Evolutionary conservation across 164 flowering plant species (phyloP), one percentile per base, ranked within the genome.

Genomic region (Piper longum): DNA sequence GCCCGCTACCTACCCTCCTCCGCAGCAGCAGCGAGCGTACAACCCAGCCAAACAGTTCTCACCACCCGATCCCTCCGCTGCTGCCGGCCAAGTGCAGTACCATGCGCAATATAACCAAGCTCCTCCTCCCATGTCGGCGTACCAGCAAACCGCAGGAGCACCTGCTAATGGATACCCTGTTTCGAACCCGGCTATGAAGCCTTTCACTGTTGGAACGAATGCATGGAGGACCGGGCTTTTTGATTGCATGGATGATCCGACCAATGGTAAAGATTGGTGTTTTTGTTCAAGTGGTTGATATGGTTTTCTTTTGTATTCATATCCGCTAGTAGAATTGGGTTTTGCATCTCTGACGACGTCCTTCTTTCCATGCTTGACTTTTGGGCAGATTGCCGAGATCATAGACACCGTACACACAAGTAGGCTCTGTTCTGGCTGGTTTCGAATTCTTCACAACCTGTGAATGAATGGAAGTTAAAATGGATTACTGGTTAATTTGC

Each of bases 171-270:
- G 66, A 41, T 7, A 54, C 16, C 66, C 66, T 36, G 40, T 63
- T 48, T 59, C 60, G n/a, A 40, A 4, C 56, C 36, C 11, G 36
- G 7, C 41, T 39, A 62, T 13, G 41, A 26, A 26, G 36, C 36
- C 39, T 16, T 5, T 2, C 11, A 51, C 59, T 1, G 48, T 54
- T 2, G 61, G 61, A 59, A 43, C 60, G 5, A 36, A 4, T 4
- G 13, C 54, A 12, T 64, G 66, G 66, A 42, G 52, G 41, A 71
- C 78, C 16, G 80, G 77, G 12, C 65, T 80, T 0, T 80, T 76
- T 54, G 80, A 74, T 19, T 78, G 78, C 78, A 74, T 80, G 78
- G 77, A 80, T 0, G 80, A 80, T 58, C 81, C 81, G 7, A 65
- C 57, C 19, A 78, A 74, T 42, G 78, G 84, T 80, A 43, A 56